Base-by-base conservation (phyloP, 768 basidiomycete genomes). In the Lentinus brumalis region DNA sequence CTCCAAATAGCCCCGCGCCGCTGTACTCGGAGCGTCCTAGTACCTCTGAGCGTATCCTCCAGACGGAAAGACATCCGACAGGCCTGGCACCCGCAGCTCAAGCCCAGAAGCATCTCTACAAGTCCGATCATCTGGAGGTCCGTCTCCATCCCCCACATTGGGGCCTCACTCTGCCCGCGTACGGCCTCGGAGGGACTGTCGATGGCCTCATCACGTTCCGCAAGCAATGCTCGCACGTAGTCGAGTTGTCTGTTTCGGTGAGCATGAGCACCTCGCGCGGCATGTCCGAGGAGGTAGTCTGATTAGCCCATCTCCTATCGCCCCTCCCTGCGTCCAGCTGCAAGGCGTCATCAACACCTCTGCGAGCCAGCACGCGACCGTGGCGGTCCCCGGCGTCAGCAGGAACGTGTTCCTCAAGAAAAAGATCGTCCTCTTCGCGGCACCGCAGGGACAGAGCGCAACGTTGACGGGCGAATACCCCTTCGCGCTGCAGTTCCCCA, bases 181-280 rank as follows among this genome's bases (percentile, higher is more conserved):
- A 81, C 65, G 81, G 82, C 26, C 66, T 73, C 40, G 72, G 77
- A 30, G 78, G 75, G 9, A 66, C 67, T 16, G 73, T 81, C n/a
- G 74, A 79, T 39, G 81, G 81, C 16, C 60, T 69, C 29, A 60
- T 82, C 4, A 67, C 61, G 21, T 72, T 82, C 55, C 69, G 62
- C 18, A 72, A 73, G 44, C 69, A 71, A 26, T 74, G 74, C 56
- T 71, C 72, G n/a, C 73, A 75, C 44, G 73, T 81, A 5, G 68
- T 71, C 40, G 71, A 73, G 15, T 65, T 83, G 44, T 74, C 74
- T 10, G 75, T 73, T 8, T 76, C 75, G 53, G 81, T 83, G 51
- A 51, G 66, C 51, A 16, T 15, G 30, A 35, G 11, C 31, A 52
- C n/a, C 16, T 7, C 30, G 14, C 15, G 30, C 39, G 44, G 29